Base-by-base conservation (phyloP, 495 filamentous ascomycete species). In the Trichoderma parareesei region DNA sequence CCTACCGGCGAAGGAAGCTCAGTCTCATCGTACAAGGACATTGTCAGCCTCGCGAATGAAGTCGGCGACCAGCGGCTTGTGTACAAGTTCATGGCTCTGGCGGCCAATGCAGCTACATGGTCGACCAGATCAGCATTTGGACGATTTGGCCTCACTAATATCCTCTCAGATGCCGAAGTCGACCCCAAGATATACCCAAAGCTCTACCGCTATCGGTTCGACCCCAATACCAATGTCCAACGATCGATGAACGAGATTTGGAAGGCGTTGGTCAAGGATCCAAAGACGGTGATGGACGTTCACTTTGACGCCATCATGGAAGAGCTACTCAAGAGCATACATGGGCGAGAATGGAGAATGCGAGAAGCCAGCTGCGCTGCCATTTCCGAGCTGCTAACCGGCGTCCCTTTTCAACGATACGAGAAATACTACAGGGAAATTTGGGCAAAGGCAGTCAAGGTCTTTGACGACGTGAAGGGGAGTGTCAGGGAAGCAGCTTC, bases 181-280 rank as follows among this genome's bases (percentile, higher is more conserved):
- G 96, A 97, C 68, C 91, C 91, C 2, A 97, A 96, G 74, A 83
- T 98, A 46, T 97, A 97, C 70, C 90, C 92, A 2, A 97, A 97
- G 73, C 81, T 98, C 6, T 98, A 89, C 74, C 85, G 94, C 41
- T 98, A 97, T 77, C 81, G 91, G 40, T 97, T 97, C 61, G 94
- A 98, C 75, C 94, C 94, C 0, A 97, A 96, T 71, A 84, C 87
- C 5, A 93, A 91, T 71, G 94, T 98, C 27, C 90, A 90, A 70
- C 86, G 87, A 53, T 93, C 93, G 5, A 98, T 98, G 94, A 92
- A 94, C 66, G 90, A 93, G 64, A 98, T 98, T 67, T 98, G 94
- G 94, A 90, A 88, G 69, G 87, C 93, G 0, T 73, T 98, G 41
- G 91, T 98, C 64, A 94, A 92, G 72, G 91, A 97, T 65, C 81